Conservation (phyloP, 257 asterid genomes). For the Solanum pimpinellifolium region DNA sequence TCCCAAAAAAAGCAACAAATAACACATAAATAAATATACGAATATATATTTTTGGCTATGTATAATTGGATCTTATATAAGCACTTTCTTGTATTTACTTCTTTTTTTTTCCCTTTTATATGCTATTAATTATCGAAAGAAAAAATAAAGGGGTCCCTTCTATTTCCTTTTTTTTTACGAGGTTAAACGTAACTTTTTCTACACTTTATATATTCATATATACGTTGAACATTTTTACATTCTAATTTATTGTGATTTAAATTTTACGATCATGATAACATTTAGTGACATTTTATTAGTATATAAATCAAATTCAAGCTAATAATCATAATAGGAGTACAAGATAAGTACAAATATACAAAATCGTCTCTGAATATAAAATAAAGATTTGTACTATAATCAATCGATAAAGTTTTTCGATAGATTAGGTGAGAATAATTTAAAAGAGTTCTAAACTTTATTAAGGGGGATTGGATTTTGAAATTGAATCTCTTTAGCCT, state of each 20-base stretch:
- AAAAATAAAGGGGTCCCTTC: background rate
- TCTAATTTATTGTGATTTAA: too few relatives aligned
- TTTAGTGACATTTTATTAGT: accelerated
- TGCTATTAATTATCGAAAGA: background rate
- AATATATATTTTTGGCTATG: background rate
- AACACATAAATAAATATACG: background rate
- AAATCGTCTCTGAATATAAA: background rate
- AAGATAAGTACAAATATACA: too few relatives aligned
- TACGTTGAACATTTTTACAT: too few relatives aligned
- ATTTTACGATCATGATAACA: too few relatives aligned
- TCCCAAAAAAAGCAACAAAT: background rate
- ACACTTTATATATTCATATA: too few relatives aligned
- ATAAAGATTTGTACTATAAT: too few relatives aligned
- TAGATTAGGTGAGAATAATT: too few relatives aligned
- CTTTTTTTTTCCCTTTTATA: background rate
- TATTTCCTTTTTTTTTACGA: background rate
- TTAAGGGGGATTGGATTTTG: background rate
- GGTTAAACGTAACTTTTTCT: background rate
- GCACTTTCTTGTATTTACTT: background rate
- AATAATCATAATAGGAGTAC: background rate
- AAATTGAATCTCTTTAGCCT: background rate
- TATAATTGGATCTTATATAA: background rate
- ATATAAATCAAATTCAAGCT: background rate
- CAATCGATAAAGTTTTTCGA: too few relatives aligned
- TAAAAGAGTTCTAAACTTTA: too few relatives aligned